Evolutionary conservation across 2,329 filamentous ascomycete species (phyloP).

Genomic region (Cladosporium oxysporum): DNA sequence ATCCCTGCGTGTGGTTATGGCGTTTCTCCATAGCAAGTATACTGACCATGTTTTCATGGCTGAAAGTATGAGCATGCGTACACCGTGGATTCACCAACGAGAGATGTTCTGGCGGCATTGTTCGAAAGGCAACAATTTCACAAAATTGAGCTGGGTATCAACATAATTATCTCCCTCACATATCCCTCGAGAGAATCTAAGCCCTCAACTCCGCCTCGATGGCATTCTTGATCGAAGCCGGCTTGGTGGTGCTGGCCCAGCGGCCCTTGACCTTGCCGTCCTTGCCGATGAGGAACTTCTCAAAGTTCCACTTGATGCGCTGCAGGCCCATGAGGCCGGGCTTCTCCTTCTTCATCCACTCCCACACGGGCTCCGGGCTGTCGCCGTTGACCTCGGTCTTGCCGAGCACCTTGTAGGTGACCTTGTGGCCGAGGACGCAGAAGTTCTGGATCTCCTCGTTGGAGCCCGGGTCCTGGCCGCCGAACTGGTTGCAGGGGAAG

Average conservation of each 20-base stretch:
- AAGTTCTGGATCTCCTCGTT: conserved; percentile 65
- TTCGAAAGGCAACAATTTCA: neutral
- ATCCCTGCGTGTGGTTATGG: too few relatives aligned
- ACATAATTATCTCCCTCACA: neutral
- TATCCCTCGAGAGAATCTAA: conserved; percentile 13
- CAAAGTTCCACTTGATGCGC: conserved; percentile 98
- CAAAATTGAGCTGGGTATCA: conserved; percentile 10
- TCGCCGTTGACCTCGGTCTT: conserved; percentile 95
- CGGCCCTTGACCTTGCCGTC: conserved; percentile 83
- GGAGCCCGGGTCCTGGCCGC: conserved; percentile 79
- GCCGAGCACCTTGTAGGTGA: conserved; percentile 84
- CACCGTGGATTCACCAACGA: neutral
- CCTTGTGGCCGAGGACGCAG: conserved; percentile 93
- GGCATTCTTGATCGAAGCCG: conserved; percentile 72
- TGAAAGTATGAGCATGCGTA: neutral
- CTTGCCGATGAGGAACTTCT: conserved; percentile 89
- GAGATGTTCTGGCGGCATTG: neutral
- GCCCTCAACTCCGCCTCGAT: conserved; percentile 69
- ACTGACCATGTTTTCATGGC: neutral
- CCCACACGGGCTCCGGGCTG: conserved; percentile 73
- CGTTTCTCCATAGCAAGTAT: neutral
- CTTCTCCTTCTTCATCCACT: conserved; percentile 71
- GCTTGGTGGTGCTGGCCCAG: conserved; percentile 88
- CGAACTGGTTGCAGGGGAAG: conserved; percentile 99
- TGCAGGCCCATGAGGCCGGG: conserved; percentile 85